These are phyloP conservation scores for Cucurbita pepo DNA, from an alignment of 306 rosid species.

Conservation along the genomic window DNA sequence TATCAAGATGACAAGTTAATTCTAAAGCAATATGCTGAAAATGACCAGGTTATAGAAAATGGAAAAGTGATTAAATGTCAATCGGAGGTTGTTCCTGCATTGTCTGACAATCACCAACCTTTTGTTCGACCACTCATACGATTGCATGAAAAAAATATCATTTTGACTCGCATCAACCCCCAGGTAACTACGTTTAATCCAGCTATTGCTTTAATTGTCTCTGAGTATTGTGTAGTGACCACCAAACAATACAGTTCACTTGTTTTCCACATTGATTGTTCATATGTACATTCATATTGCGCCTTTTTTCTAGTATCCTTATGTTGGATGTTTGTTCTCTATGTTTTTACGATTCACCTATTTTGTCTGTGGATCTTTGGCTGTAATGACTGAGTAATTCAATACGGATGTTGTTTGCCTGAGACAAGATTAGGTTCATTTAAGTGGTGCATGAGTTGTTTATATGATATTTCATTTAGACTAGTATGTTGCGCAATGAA, in stretches of 20 bases:
- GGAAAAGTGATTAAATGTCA: slow-evolving; percentile 78
- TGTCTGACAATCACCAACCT: slow-evolving; percentile 68
- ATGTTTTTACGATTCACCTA: not conserved
- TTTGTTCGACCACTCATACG: slow-evolving; percentile 74
- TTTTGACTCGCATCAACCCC: slow-evolving; percentile 92
- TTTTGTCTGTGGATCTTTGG: not conserved
- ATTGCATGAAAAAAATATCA: slow-evolving; percentile 72
- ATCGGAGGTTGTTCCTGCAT: slow-evolving; percentile 72
- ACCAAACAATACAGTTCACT: not conserved
- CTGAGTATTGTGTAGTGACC: not conserved
- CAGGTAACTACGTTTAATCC: slow-evolving; percentile 37
- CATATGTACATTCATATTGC: not conserved
- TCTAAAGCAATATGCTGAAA: slow-evolving; percentile 87
- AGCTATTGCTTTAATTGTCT: not conserved
- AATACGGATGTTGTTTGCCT: not conserved
- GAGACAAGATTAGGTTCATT: not conserved
- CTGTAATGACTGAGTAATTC: not conserved
- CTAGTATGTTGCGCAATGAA: not conserved
- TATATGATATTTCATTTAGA: not conserved
- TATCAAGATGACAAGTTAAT: slow-evolving; percentile 76
- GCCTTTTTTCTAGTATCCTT: not conserved
- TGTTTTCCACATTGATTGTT: not conserved
- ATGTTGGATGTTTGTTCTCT: not conserved
- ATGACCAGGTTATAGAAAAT: slow-evolving; percentile 79
- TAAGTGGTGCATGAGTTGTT: not conserved